phyloP scores from a whole-genome alignment of 148 eudicot species.

The Linanthus parryae region DNA sequence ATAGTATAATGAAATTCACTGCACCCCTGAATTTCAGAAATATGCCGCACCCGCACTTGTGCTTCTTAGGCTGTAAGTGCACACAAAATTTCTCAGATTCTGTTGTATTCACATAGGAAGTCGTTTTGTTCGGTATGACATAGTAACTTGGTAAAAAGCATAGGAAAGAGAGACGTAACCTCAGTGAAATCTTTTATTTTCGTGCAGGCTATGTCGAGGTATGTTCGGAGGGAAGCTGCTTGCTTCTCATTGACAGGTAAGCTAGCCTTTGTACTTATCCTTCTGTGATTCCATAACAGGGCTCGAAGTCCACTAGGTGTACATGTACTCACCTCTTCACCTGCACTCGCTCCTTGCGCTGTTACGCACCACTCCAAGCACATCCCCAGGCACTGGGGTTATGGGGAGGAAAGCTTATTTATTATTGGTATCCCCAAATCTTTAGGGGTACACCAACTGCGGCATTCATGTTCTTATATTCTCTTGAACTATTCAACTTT shows the following conservation, averaged over 20 bases:
- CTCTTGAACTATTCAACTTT: too few relatives aligned
- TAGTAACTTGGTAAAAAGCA: too few relatives aligned
- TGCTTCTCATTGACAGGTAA: conserved; percentile 79
- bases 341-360: not conserved
- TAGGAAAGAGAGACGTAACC: not conserved
- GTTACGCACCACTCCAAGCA: not conserved
- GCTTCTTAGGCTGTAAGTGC: too few relatives aligned
- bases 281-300: not conserved
- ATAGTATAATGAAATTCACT: too few relatives aligned
- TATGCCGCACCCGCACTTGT: too few relatives aligned
- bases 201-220: conserved; percentile 79
- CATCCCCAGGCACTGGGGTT: not conserved
- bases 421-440: not conserved
- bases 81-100: too few relatives aligned
- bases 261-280: not conserved
- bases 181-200: conserved; percentile 6
- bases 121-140: too few relatives aligned
- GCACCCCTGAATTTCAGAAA: too few relatives aligned
- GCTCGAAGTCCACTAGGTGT: too few relatives aligned
- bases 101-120: too few relatives aligned
- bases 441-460: not conserved
- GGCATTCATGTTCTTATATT: not conserved
- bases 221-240: conserved; percentile 66
- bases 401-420: not conserved
- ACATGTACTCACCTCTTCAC: not conserved